Base-by-base conservation (phyloP, 2,329 filamentous ascomycete species). In the Calonectria henricotiae region DNA sequence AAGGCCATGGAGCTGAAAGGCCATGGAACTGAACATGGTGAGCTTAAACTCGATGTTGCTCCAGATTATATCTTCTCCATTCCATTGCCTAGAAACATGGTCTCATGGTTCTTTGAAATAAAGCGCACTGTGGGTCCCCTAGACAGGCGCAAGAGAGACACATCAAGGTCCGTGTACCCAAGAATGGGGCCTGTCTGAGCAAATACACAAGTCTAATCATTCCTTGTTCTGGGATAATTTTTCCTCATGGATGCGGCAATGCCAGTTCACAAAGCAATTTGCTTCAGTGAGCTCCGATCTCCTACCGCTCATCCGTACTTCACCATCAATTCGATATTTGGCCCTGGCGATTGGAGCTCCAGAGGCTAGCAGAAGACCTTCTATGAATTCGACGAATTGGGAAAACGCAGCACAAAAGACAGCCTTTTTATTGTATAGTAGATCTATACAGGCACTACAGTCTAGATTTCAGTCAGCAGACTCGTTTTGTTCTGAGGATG, bases 281-380 rank as follows among this genome's bases (percentile, higher is more conserved):
- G 32, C 47, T 2, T 13, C 46, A 0, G 8, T 74, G 0, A 54
- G 30, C 0, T 12, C 65, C 0, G 71, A 76, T 5, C 63, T 80
- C 11, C 20, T 75, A 0, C 71, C 73, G 2, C 41, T 80, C 0
- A 67, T 80, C 1, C 41, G 72, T 1, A n/a, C 43, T 1, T 76
- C 73, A 0, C 17, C 58, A 0, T 51, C 74, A 0, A 68, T 80
- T 5, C 65, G 47, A 30, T 65, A 77, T 27, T 32, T 75, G 2
- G 70, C 72, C 0, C 39, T 74, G 2, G 77, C 78, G 0, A 76
- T 80, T 35, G 79, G 79, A 0, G 78, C 79, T 0, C 64, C 79
- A 1, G 75, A 79, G 25, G 73, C 74, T 1, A 77, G 76, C 39
- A 71, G 79, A 3, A 30, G 64, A 2, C 66, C 64, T 1, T 67